A percentile compares a stretch with the other conserved stretches of the same genome.
phyloP scores from a whole-genome alignment of 768 basidiomycete species.

The Suillus hirtellus region DNA sequence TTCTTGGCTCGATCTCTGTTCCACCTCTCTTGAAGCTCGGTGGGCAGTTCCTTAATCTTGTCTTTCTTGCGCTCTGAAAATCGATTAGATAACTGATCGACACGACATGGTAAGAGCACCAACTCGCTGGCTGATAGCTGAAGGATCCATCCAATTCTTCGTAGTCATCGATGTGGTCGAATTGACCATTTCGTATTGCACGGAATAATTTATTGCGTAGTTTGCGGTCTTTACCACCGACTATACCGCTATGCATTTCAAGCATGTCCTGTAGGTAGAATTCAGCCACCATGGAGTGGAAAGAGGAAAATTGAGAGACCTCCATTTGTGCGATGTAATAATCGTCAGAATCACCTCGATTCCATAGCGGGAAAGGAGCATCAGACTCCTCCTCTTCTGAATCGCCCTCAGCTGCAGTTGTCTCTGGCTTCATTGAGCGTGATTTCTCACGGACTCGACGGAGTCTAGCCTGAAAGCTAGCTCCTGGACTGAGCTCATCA shows the following conservation, averaged over 20 bases:
- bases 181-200: constrained; percentile 58
- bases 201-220: constrained; percentile 57
- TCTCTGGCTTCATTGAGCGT: constrained; percentile 1
- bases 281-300: not conserved
- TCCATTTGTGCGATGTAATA: constrained; percentile 54
- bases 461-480: constrained; percentile 39
- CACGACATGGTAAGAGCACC: constrained; percentile 25
- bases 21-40: constrained; percentile 70
- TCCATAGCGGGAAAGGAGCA: constrained; percentile 22
- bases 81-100: constrained; percentile 1
- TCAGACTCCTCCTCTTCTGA: constrained; percentile 35
- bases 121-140: constrained; percentile 46
- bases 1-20: constrained; percentile 82
- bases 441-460: constrained; percentile 31
- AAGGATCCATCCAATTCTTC: constrained; percentile 28
- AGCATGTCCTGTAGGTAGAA: constrained; percentile 59
- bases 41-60: constrained; percentile 51
- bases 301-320: constrained; percentile 37
- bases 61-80: constrained; percentile 42
- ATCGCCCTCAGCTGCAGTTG: constrained; percentile 24
- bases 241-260: constrained; percentile 56
- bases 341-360: constrained; percentile 58
- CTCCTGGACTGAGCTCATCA: constrained; percentile 33
- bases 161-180: constrained; percentile 36
- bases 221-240: constrained; percentile 46